Base-by-base conservation (phyloP, 805 yeast species). In the Yarrowia phangngaensis region DNA sequence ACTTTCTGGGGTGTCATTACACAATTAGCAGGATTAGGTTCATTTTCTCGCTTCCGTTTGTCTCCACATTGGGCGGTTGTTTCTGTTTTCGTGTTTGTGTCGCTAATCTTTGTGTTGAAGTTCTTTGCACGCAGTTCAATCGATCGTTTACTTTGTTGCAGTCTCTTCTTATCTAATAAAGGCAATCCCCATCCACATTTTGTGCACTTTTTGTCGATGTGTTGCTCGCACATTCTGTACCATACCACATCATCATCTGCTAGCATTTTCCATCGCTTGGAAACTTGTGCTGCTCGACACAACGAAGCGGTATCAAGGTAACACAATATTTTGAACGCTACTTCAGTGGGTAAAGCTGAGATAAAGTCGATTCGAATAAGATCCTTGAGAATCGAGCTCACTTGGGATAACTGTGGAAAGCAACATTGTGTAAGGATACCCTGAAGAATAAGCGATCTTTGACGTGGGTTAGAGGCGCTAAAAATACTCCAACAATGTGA, bases 181-280 rank as follows among this genome's bases (percentile, higher is more conserved):
- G 98, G 98, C 55, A 92, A 72, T 4, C 98, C 98, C 98, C 98
- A 92, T 12, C 98, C 98, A 68, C 98, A 92, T 61, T 86, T 86
- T 29, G 96, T 95, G 68, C 98, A 92, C 65, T 92, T 92, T 53
- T 95, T 75, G 67, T 92, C 98, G 50, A 92, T 92, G 65, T 92
- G 98, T 67, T 92, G 98, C 63, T 88, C 95, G 62, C 98, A 92
- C 88, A 92, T 82, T 56, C 90, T 89, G 63, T 90, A 92, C 98
- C 98, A 92, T 3, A 92, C 97, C 41, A 94, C 69, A 61, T 92
- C 97, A 62, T 90, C 97, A 64, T 92, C 96, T 1, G 98, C 97
- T 52, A 92, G 69, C 51, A 70, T 69, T 62, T 85, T 80, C 98
- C 98, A 92, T 46, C 76, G 78, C 47, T 79, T 76, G 23, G 89